phyloP scores from a whole-genome alignment of 2,329 filamentous ascomycete genomes.

The Botrytis hyacinthi region DNA sequence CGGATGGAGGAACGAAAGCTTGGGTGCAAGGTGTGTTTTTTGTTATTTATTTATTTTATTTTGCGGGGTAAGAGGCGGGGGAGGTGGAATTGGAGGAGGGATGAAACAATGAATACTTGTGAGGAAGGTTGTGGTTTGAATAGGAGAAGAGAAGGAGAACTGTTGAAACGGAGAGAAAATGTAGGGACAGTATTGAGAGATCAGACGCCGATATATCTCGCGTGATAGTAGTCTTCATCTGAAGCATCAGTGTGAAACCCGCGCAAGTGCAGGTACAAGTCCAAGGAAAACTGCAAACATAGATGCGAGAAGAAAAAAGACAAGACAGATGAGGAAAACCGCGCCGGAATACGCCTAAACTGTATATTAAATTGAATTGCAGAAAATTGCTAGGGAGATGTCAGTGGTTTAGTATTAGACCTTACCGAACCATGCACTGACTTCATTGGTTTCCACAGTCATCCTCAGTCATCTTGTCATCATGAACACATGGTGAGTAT shows the following conservation, averaged over 20 bases:
- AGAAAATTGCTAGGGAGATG: background rate
- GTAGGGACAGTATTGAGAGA: background rate
- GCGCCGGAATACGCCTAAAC: background rate
- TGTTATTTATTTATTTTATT: background rate
- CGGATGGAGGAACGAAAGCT: slow-evolving; percentile 36
- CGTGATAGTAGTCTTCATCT: background rate
- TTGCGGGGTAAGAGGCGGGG: background rate
- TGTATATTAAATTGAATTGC: background rate
- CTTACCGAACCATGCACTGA: background rate
- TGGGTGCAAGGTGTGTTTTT: slow-evolving; percentile 35
- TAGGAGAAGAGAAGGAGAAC: background rate
- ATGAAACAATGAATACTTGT: background rate
- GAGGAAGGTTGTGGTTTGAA: background rate
- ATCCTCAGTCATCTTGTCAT: slow-evolving; percentile 34
- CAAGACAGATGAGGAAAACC: background rate
- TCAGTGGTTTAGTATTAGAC: background rate
- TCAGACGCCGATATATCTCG: too few relatives aligned
- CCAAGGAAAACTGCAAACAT: background rate
- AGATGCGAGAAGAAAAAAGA: background rate
- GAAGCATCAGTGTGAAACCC: too few relatives aligned
- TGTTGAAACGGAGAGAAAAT: background rate
- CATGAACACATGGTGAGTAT: slow-evolving; percentile 35
- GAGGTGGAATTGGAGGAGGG: background rate
- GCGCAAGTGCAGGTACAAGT: background rate
- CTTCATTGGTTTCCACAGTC: slow-evolving; percentile 19